Base-by-base conservation (phyloP, 352 stramenopile genomes). In the Plasmopara halstedii region DNA sequence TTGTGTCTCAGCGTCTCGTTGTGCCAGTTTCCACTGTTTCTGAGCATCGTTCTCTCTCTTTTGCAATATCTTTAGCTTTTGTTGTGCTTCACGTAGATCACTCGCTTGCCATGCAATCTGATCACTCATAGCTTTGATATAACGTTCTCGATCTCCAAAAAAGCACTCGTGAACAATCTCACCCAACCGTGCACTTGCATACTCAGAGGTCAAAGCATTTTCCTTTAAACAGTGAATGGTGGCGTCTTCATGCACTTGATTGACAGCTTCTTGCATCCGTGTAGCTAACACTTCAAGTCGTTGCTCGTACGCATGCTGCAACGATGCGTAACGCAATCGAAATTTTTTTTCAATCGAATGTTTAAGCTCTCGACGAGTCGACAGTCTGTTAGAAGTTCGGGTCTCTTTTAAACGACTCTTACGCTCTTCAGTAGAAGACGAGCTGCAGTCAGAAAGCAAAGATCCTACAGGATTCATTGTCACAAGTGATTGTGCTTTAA, bases 101-200 rank as follows among this genome's bases (percentile, higher is more conserved):
- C 62, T 82, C 17, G 74, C 74, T 34, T 86, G 73, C 73, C 70
- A 86, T 33, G 75, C 78, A 26, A 83, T 64, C 46, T 88, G 74
- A 34, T 85, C 73, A 38, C 60, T 79, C 58, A 88, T 64, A 8
- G 70, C 58, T 33, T 81, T 72, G 45, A 90, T 64, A 50, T 84
- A 88, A n/a, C 77, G 64, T 48, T 90, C 76, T 15, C 73, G 64
- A 40, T 86, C 73, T 19, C 77, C 63, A 7, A 70, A 62, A 51
- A 90, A 86, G 19, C 65, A 78, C 48, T 88, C 73, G 14, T 73
- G 55, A 6, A 90, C 56, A 45, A 90, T 72, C 51, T 90, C 79
- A 25, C 58, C 63, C 10, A 90, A 51, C 3, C 75, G 64, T 18
- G 58, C 58, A 29, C 56, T 65, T 13, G 76, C 72, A 42, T 79